Evolutionary conservation across 192 early-diverging fungal genomes (phyloP).

Genomic region (Backusella luteola): DNA sequence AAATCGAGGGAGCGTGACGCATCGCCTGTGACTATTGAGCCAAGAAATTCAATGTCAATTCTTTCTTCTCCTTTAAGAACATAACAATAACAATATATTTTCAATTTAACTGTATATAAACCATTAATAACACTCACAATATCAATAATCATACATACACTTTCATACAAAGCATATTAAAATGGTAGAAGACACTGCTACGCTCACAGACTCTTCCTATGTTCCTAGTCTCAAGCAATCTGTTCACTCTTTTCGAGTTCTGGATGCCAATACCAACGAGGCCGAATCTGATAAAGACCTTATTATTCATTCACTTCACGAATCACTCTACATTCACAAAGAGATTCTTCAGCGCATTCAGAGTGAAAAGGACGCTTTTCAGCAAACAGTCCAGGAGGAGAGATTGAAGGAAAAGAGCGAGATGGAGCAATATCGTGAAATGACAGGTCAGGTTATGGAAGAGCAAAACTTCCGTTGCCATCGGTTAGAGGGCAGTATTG

Average conservation of each 20-base stretch:
- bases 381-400: not conserved
- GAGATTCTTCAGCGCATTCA: slow-evolving; percentile 13
- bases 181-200: slow-evolving; percentile 1
- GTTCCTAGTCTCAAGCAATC: slow-evolving; percentile 1
- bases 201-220: not conserved
- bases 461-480: not conserved
- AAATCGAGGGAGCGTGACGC: not conserved
- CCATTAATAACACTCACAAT: not conserved
- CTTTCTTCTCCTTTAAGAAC: not conserved
- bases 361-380: not conserved
- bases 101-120: not conserved
- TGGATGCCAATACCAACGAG: not conserved
- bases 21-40: not conserved
- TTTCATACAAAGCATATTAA: not conserved
- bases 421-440: not conserved
- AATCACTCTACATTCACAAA: slow-evolving; percentile 25
- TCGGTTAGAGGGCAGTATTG: not conserved
- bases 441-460: not conserved
- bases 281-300: slow-evolving; percentile 24
- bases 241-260: not conserved
- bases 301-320: slow-evolving; percentile 14
- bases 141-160: not conserved
- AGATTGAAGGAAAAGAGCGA: not conserved
- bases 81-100: not conserved
- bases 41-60: not conserved